Evolutionary conservation across 306 rosid species (phyloP).

Genomic region (Bauhinia variegata): DNA sequence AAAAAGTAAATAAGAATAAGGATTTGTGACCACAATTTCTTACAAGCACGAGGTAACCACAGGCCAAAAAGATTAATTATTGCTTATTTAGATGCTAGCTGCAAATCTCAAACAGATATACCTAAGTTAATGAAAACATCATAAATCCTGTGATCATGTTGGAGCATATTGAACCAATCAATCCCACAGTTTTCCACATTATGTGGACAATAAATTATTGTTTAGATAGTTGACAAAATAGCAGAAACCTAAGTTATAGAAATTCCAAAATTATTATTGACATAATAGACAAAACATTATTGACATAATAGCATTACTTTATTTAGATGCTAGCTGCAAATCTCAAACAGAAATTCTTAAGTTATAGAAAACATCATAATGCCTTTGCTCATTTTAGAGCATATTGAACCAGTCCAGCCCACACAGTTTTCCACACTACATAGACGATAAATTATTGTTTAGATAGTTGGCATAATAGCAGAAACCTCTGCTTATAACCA

Average conservation of each 20-base stretch:
- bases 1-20: not conserved
- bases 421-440: conserved; percentile 9
- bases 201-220: conserved; percentile 9
- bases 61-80: not conserved
- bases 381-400: conserved; percentile 22
- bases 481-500: conserved; percentile 18
- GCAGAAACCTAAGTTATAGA: conserved; percentile 19
- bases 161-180: conserved; percentile 15
- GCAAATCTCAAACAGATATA: conserved; percentile 18
- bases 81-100: conserved; percentile 9
- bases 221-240: conserved; percentile 14
- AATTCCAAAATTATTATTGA: too few relatives aligned
- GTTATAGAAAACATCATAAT: conserved; percentile 9
- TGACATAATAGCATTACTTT: too few relatives aligned
- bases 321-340: conserved; percentile 2
- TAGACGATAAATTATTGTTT: conserved; percentile 8
- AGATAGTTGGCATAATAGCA: conserved; percentile 12
- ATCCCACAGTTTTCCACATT: conserved; percentile 1
- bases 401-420: conserved; percentile 1
- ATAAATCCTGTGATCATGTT: conserved; percentile 15
- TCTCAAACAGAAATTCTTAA: conserved; percentile 19
- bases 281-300: too few relatives aligned
- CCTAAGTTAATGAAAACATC: conserved; percentile 11
- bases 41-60: not conserved
- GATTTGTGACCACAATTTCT: conserved; percentile 23